Base-by-base conservation (phyloP, 78 protist species). In the Protostelium mycophagum region DNA sequence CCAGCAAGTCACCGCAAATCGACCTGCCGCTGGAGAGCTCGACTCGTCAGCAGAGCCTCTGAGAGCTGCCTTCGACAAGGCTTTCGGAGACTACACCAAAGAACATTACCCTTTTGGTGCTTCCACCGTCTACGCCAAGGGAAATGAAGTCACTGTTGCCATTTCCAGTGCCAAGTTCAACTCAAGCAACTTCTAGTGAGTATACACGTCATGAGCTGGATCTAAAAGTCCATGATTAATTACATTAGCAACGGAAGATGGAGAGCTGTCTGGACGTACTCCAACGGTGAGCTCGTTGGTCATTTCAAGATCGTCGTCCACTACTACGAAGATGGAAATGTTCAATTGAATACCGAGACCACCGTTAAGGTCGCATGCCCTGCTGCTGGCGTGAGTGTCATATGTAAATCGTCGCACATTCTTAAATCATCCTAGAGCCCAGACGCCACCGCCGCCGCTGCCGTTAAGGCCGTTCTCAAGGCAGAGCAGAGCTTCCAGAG, bases 291-390 rank as follows among this genome's bases (percentile, higher is more conserved):
- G 16, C 16, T 83, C 34, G 88, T 87, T 38, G 96, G 93, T 35
- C 89, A 91, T 85, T 37, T 94, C 39, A 90, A 90, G 83, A 83
- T 94, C 86, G 88, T 89, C 73, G 94, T 91, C 51, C 96, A 94
- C 89, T 94, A 90, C 90, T 93, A 90, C 86, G 94, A 90, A 36
- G 97, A 92, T 83, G 97, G 97, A 38, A 95, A 95, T 63, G 97
- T 95, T 34, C 97, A 95, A 88, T 85, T 95, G 35, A 95, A 90
- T 51, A 90, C 97, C 10, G 38, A 51, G 38, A 86, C 51, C 85
- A 90, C 93, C 88, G 83, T 83, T n/a, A 93, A 88, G 84, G 37
- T 85, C 38, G 63, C 90, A 36, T 86, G 92, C 16, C 35, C 93
- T 5, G 85, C 92, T 34, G 38, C 92, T 37, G 83, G 86, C 37